Evolutionary conservation across 179 eudicot genomes (phyloP).

Genomic region (Patellifolia procumbens): DNA sequence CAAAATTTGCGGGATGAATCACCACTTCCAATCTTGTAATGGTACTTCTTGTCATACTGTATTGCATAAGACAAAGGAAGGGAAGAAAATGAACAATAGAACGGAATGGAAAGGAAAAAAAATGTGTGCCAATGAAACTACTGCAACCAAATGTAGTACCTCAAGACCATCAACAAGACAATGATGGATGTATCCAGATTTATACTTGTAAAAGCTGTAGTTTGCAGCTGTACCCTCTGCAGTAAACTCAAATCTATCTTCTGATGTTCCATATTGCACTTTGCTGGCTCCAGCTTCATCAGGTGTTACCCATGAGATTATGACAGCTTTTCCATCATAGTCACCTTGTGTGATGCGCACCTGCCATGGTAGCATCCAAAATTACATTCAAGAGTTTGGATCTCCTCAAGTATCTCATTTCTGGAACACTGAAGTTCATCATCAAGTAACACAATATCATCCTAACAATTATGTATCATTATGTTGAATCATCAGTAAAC

Average conservation of each 20-base stretch:
- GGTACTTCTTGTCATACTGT: slow-evolving; percentile 81
- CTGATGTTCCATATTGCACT: slow-evolving; percentile 75
- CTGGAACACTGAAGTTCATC: neutral
- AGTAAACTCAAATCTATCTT: slow-evolving; percentile 49
- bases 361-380: slow-evolving; percentile 32
- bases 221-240: slow-evolving; percentile 66
- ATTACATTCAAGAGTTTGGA: slow-evolving; percentile 1
- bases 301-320: slow-evolving; percentile 86
- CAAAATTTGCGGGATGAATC: slow-evolving; percentile 74
- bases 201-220: slow-evolving; percentile 73
- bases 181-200: slow-evolving; percentile 87
- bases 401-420: slow-evolving; percentile 1
- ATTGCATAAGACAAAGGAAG: slow-evolving; percentile 9
- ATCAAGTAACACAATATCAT: neutral
- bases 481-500: neutral
- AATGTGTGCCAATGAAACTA: neutral
- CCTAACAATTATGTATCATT: too few relatives aligned
- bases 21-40: slow-evolving; percentile 73
- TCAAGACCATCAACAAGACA: slow-evolving; percentile 69
- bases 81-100: slow-evolving; percentile 8
- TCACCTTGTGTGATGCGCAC: slow-evolving; percentile 97
- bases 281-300: slow-evolving; percentile 71
- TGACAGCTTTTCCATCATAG: slow-evolving; percentile 88
- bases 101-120: neutral
- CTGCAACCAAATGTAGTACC: slow-evolving; percentile 43